phyloP scores from a whole-genome alignment of 805 yeast species.

The Lachancea mirantina region DNA sequence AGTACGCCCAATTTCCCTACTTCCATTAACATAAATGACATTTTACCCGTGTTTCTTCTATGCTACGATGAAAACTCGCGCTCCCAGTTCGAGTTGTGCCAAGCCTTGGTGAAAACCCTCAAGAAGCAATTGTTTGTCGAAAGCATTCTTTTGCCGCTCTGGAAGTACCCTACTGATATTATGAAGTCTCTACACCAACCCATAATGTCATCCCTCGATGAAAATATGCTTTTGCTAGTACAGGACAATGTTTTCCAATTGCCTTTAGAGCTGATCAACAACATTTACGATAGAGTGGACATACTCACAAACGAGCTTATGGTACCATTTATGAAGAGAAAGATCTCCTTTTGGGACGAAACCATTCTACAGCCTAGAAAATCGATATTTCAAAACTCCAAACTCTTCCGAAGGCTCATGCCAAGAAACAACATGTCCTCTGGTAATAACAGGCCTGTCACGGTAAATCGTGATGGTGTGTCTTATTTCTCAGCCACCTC shows the following conservation, averaged over 20 bases:
- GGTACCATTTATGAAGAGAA: slow-evolving; percentile 80
- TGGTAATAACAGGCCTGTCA: slow-evolving; percentile 18
- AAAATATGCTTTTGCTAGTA: slow-evolving; percentile 8
- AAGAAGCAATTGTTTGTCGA: slow-evolving; percentile 37
- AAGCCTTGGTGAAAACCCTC: slow-evolving; percentile 34
- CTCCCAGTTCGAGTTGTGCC: slow-evolving; percentile 39
- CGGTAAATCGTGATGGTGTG: slow-evolving; percentile 42
- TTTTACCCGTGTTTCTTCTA: slow-evolving; percentile 46
- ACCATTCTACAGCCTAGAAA: slow-evolving; percentile 68
- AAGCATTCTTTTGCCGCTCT: slow-evolving; percentile 25
- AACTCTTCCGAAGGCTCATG: slow-evolving; percentile 43
- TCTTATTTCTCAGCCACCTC: slow-evolving; percentile 57
- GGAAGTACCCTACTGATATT: slow-evolving; percentile 13
- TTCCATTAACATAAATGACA: slow-evolving; percentile 59
- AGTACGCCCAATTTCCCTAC: slow-evolving; percentile 40
- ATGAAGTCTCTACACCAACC: slow-evolving; percentile 25
- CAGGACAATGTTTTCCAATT: slow-evolving; percentile 9
- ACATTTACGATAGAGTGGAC: slow-evolving; percentile 23
- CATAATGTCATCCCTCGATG: slow-evolving; percentile 25
- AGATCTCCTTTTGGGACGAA: slow-evolving; percentile 80
- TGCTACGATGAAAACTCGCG: slow-evolving; percentile 42
- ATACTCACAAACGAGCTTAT: slow-evolving; percentile 18
- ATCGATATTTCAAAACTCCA: slow-evolving; percentile 62
- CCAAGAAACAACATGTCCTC: slow-evolving; percentile 18
- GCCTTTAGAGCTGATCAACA: slow-evolving; percentile 17